phyloP scores from a whole-genome alignment of 2,329 filamentous ascomycete species.

The Lachnellula willkommii region DNA sequence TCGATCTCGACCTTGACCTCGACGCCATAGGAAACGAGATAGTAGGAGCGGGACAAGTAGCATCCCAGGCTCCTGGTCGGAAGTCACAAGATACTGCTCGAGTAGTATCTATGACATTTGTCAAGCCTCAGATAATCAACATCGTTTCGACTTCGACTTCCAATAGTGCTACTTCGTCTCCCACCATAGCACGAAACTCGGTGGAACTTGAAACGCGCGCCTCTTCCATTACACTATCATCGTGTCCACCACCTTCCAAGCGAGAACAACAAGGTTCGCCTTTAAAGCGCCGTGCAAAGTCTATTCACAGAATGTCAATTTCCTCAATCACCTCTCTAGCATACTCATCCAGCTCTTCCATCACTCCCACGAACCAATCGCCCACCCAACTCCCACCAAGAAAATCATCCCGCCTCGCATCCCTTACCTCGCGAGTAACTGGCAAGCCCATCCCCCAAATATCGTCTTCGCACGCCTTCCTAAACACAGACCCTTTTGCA shows the following conservation, averaged over 20 bases:
- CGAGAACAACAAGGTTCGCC: slow-evolving; percentile 16
- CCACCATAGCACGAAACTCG: slow-evolving; percentile 3
- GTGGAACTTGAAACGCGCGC: slow-evolving; percentile 6
- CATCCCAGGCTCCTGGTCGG: slow-evolving; percentile 20
- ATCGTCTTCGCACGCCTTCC: slow-evolving; percentile 21
- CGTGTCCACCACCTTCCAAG: slow-evolving; percentile 3
- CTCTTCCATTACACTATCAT: slow-evolving; percentile 5
- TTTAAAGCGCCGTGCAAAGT: slow-evolving; percentile 15
- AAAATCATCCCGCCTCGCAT: slow-evolving; percentile 18
- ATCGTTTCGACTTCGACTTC: slow-evolving; percentile 1
- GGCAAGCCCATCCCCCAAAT: slow-evolving; percentile 6
- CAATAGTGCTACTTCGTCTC: not conserved
- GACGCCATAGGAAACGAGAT: slow-evolving; percentile 10
- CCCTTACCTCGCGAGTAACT: slow-evolving; percentile 15
- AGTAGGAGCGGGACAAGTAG: slow-evolving; percentile 33
- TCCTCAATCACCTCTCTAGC: slow-evolving; percentile 15
- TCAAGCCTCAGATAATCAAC: slow-evolving; percentile 48
- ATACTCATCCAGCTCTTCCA: slow-evolving; percentile 2
- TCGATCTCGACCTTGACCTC: slow-evolving; percentile 34
- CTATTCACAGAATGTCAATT: slow-evolving; percentile 18
- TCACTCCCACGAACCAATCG: not conserved
- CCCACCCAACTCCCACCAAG: slow-evolving; percentile 6
- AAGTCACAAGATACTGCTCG: slow-evolving; percentile 48
- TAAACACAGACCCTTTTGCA: slow-evolving; percentile 25
- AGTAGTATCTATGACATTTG: slow-evolving; percentile 53